Percentiles rank a stretch among this genome's conserved stretches.
These are phyloP conservation scores for Arctium minus DNA, from an alignment of 129 eudicot genomes.

Conservation along the genomic window DNA sequence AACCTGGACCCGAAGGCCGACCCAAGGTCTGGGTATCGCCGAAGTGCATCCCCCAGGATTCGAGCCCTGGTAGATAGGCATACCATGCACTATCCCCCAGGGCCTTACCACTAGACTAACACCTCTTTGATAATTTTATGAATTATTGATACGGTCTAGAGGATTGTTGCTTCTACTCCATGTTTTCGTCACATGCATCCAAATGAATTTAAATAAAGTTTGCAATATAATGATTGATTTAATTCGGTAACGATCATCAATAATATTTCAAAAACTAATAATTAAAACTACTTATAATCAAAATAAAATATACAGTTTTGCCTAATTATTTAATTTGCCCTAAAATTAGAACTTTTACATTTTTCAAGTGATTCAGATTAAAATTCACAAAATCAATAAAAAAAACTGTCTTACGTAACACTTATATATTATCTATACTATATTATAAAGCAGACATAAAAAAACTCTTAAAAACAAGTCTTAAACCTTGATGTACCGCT, in stretches of 20 bases:
- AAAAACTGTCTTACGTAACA: neutral
- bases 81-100: no score
- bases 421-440: no score
- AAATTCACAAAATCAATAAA: neutral
- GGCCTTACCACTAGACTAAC: no score
- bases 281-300: neutral
- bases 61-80: no score
- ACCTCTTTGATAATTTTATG: neutral
- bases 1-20: no score
- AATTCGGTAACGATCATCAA: neutral
- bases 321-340: neutral
- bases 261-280: neutral
- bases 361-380: no score
- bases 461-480: no score
- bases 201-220: neutral
- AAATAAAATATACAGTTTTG: neutral
- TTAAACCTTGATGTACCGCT: no score
- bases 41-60: no score
- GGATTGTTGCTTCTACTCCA: constrained; percentile 10
- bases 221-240: neutral
- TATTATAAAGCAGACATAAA: no score
- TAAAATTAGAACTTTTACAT: neutral
- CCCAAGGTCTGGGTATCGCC: no score
- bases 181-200: constrained; percentile 2
- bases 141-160: neutral